Evolutionary conservation across 257 asterid genomes (phyloP).

Genomic region (Ilex asprella): DNA sequence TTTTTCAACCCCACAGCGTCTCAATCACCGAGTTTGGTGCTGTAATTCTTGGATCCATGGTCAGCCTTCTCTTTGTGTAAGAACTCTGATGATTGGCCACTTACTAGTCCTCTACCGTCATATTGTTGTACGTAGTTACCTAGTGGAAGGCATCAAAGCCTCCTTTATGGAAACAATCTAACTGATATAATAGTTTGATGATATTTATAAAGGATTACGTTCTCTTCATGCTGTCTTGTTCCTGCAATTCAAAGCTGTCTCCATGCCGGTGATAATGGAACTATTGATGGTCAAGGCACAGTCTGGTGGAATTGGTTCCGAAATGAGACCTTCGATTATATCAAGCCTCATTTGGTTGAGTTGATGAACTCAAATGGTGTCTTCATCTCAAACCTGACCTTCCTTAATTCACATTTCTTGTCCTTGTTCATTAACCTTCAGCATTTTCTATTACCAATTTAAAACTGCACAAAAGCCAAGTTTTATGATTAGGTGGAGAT

Average conservation of each 20-base stretch:
- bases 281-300: background rate
- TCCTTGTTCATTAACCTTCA: too few species aligned
- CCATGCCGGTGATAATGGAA: background rate
- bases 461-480: too few species aligned
- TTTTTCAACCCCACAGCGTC: too few species aligned
- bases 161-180: background rate
- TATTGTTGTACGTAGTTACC: background rate
- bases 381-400: background rate
- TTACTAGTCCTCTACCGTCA: background rate
- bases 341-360: background rate
- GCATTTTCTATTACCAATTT: too few species aligned
- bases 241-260: too few species aligned
- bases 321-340: background rate
- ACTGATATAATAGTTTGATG: background rate
- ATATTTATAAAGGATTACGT: background rate
- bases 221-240: background rate
- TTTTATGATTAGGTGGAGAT: too few species aligned
- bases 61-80: background rate
- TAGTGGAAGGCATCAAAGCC: background rate
- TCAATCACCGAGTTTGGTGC: background rate
- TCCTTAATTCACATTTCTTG: too few species aligned
- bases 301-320: background rate
- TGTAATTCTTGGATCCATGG: background rate
- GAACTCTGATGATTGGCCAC: conserved; percentile 1
- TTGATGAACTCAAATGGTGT: too few species aligned